phyloP scores from a whole-genome alignment of 192 early-diverging fungal species.

The Chytriomyces hyalinus region DNA sequence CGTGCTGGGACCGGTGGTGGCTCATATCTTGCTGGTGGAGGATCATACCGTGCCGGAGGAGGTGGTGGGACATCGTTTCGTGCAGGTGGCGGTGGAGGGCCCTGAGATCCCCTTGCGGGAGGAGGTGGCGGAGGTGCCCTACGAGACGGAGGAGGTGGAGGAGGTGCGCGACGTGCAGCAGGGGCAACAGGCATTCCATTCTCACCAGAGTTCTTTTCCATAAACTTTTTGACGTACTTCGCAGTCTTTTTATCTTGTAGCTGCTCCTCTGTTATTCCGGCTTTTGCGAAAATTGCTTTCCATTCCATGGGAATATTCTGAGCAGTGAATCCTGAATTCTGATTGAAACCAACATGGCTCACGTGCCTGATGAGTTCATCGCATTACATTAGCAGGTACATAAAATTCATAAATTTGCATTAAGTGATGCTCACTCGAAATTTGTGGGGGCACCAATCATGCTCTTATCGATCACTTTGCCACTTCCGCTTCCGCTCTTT shows the following conservation, averaged over 20 bases:
- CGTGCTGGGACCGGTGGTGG: constrained; percentile 30
- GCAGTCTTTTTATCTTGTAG: constrained; percentile 48
- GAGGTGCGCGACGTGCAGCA: constrained; percentile 16
- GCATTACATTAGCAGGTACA: constrained; percentile 8
- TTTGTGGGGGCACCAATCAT: constrained; percentile 56
- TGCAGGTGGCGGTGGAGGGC: constrained; percentile 43
- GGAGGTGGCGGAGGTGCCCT: constrained; percentile 49
- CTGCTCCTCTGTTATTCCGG: constrained; percentile 63
- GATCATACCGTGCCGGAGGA: constrained; percentile 23
- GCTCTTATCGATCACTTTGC: constrained; percentile 48
- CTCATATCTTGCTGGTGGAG: constrained; percentile 28
- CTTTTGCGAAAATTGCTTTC: constrained; percentile 60
- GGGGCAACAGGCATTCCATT: constrained; percentile 28
- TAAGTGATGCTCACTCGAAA: constrained; percentile 45
- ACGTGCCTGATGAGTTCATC: constrained; percentile 39
- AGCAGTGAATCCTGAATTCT: constrained; percentile 54
- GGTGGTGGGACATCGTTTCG: constrained; percentile 21
- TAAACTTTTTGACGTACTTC: constrained; percentile 58
- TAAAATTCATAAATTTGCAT: background rate
- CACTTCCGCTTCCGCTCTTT: constrained; percentile 10
- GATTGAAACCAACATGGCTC: constrained; percentile 57
- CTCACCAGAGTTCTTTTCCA: constrained; percentile 50
- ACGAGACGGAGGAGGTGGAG: constrained; percentile 26
- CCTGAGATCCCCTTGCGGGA: constrained; percentile 29
- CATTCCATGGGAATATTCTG: constrained; percentile 62